Conservation (phyloP, 805 yeast genomes). For the Hanseniaspora lachancei region DNA sequence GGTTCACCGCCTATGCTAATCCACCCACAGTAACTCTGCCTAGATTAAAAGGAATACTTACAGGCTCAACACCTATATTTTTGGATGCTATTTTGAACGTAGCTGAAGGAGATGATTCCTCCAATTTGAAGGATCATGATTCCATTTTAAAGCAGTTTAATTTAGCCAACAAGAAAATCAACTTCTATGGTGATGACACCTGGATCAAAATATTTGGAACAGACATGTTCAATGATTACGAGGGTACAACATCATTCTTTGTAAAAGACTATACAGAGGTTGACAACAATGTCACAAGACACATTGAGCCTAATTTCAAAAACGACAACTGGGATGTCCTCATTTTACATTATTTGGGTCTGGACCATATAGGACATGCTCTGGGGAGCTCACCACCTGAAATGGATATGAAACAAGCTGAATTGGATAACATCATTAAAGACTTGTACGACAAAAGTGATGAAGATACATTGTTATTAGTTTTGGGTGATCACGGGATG, state of each 20-base stretch:
- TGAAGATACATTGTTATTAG: slow-evolving; percentile 49
- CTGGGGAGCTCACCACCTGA: slow-evolving; percentile 75
- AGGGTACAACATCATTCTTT: slow-evolving; percentile 87
- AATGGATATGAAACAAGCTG: slow-evolving; percentile 72
- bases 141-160: slow-evolving; percentile 71
- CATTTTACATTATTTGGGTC: slow-evolving; percentile 79
- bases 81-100: slow-evolving; percentile 87
- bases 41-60: slow-evolving; percentile 79
- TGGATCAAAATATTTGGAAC: slow-evolving; percentile 85
- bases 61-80: slow-evolving; percentile 90
- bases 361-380: slow-evolving; percentile 96
- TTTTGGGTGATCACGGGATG: slow-evolving; percentile 95
- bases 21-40: slow-evolving; percentile 98
- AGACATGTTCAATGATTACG: slow-evolving; percentile 43
- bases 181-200: slow-evolving; percentile 95
- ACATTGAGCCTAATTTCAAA: slow-evolving; percentile 32
- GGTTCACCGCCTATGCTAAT: slow-evolving; percentile 80
- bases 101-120: slow-evolving; percentile 75
- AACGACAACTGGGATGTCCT: slow-evolving; percentile 62
- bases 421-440: slow-evolving; percentile 64
- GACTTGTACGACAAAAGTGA: slow-evolving; percentile 36
- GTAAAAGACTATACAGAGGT: slow-evolving; percentile 93
- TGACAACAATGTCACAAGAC: slow-evolving; percentile 84
- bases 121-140: slow-evolving; percentile 57
- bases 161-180: slow-evolving; percentile 31